Evolutionary conservation across 495 filamentous ascomycete genomes (phyloP).

Genomic region (Viridothelium virens): DNA sequence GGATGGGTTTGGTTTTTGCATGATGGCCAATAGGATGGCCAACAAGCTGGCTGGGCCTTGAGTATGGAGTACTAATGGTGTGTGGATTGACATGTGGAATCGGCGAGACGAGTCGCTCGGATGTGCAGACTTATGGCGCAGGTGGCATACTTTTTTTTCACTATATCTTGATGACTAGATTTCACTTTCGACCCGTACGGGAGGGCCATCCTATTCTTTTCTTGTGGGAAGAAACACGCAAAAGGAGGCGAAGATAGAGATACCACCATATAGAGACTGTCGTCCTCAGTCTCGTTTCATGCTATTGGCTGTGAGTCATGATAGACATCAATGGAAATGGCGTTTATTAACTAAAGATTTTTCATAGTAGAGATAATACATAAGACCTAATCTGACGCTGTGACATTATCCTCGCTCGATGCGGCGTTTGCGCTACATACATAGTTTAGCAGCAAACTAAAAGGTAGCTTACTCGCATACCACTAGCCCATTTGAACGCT

Average conservation of each 20-base stretch:
- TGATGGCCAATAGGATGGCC: too few relatives aligned
- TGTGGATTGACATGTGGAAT: not conserved
- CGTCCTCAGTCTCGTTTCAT: not conserved
- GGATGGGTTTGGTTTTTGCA: not conserved
- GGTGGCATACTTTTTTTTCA: not conserved
- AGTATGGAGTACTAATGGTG: too few relatives aligned
- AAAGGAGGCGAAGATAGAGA: not conserved
- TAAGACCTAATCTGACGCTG: too few relatives aligned
- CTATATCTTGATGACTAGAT: slow-evolving; percentile 1
- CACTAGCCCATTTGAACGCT: too few relatives aligned
- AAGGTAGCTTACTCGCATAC: too few relatives aligned
- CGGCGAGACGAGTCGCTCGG: not conserved
- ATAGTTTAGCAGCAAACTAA: too few relatives aligned
- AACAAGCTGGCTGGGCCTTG: too few relatives aligned
- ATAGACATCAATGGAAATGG: not conserved
- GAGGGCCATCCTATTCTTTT: not conserved
- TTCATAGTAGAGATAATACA: too few relatives aligned
- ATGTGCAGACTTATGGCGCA: not conserved
- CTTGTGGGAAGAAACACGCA: not conserved
- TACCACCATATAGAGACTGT: not conserved
- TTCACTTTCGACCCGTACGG: not conserved
- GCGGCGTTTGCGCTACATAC: too few relatives aligned
- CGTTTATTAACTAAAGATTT: too few relatives aligned
- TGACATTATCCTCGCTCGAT: too few relatives aligned
- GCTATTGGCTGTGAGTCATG: not conserved